A percentile compares a stretch with the other conserved stretches of the same genome.
phyloP scores from a whole-genome alignment of 2,329 filamentous ascomycete species.

The Diaporthe capsici region DNA sequence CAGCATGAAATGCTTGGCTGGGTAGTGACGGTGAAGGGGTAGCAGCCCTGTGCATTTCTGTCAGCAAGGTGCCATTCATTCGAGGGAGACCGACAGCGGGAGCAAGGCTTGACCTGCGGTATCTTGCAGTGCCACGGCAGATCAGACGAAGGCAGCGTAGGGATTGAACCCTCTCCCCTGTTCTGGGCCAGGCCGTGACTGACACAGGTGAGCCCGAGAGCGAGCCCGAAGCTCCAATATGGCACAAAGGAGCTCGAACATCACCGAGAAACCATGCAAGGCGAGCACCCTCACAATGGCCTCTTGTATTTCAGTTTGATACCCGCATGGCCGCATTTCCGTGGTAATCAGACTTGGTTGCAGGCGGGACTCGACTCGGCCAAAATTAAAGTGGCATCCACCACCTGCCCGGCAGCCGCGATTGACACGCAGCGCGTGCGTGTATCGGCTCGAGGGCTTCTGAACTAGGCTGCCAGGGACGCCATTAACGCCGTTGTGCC shows the following conservation, averaged over 20 bases:
- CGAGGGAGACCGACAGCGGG: not conserved
- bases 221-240: not conserved
- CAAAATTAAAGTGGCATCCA: slow-evolving; percentile 4
- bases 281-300: not conserved
- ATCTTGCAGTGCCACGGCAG: slow-evolving; percentile 30
- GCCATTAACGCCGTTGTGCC: slow-evolving; percentile 15
- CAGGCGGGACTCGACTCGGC: not conserved
- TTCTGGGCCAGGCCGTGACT: slow-evolving; percentile 9
- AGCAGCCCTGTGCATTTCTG: not conserved
- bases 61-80: not conserved
- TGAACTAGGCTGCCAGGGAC: slow-evolving; percentile 8
- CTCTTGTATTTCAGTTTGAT: not conserved
- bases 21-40: not conserved
- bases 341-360: not conserved
- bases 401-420: not conserved
- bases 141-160: slow-evolving; percentile 10
- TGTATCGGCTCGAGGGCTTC: slow-evolving; percentile 10
- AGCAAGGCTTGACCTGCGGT: slow-evolving; percentile 20
- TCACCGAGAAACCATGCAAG: not conserved
- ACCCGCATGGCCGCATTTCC: not conserved
- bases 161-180: not conserved
- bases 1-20: slow-evolving; percentile 27
- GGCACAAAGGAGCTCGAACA: not conserved
- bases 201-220: slow-evolving; percentile 4
- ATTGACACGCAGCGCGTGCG: slow-evolving; percentile 2